Evolutionary conservation across 177 flowering plant species (phyloP).

Genomic region (Tripterygium wilfordii): DNA sequence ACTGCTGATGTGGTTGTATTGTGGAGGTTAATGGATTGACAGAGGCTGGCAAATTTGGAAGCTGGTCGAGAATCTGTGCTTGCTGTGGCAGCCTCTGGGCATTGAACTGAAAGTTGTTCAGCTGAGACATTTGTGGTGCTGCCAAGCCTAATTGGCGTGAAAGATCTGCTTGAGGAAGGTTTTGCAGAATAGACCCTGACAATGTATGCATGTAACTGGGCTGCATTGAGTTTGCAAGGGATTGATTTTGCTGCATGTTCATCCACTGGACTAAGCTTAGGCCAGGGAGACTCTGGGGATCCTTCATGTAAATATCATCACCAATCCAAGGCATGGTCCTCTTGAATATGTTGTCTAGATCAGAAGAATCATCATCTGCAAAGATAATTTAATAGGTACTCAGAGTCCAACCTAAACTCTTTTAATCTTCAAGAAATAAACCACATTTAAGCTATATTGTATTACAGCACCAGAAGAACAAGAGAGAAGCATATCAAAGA

Average conservation of each 20-base stretch:
- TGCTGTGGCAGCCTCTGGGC: slow-evolving; percentile 54
- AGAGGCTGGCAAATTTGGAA: slow-evolving; percentile 46
- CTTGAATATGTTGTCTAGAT: slow-evolving; percentile 60
- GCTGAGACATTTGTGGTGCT: slow-evolving; percentile 51
- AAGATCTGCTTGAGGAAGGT: slow-evolving; percentile 50
- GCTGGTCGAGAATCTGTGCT: slow-evolving; percentile 63
- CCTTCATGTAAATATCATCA: slow-evolving; percentile 67
- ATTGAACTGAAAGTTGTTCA: slow-evolving; percentile 51
- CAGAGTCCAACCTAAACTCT: slow-evolving; percentile 9
- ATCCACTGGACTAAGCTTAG: slow-evolving; percentile 89
- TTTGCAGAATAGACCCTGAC: slow-evolving; percentile 45
- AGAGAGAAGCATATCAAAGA: too few species aligned
- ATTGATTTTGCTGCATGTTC: slow-evolving; percentile 85
- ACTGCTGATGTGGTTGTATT: slow-evolving; percentile 55
- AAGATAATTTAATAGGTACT: background rate
- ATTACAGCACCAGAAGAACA: too few species aligned
- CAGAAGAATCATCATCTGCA: slow-evolving; percentile 84
- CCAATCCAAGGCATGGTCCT: slow-evolving; percentile 94
- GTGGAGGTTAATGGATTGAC: slow-evolving; percentile 44
- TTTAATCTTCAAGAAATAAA: too few species aligned
- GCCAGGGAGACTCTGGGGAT: slow-evolving; percentile 65
- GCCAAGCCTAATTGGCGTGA: slow-evolving; percentile 69
- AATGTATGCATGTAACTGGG: slow-evolving; percentile 52
- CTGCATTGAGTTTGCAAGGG: slow-evolving; percentile 51
- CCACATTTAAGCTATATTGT: too few species aligned